phyloP scores from a whole-genome alignment of 2,329 filamentous ascomycete species.

The Diaporthe sp. region DNA sequence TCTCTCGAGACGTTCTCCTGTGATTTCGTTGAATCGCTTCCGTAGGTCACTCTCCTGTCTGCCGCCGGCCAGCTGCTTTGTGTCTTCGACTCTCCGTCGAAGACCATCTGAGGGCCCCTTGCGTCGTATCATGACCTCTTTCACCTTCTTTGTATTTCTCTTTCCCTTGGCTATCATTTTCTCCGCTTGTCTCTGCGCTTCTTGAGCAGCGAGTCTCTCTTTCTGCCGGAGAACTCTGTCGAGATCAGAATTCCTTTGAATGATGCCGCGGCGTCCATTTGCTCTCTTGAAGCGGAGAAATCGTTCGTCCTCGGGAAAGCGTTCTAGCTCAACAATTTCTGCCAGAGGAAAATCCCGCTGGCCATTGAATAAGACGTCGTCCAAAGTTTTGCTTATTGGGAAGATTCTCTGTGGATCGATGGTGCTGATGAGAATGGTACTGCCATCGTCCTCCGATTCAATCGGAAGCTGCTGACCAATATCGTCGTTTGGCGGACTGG shows the following conservation, averaged over 20 bases:
- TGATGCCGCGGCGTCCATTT: not conserved
- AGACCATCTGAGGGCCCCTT: not conserved
- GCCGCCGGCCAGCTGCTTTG: not conserved
- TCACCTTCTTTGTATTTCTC: slow-evolving; percentile 30
- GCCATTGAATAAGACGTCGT: not conserved
- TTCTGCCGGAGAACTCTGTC: slow-evolving; percentile 30
- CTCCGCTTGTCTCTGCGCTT: slow-evolving; percentile 1
- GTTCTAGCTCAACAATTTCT: not conserved
- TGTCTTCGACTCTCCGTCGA: not conserved
- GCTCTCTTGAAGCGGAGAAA: not conserved
- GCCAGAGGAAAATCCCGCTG: not conserved
- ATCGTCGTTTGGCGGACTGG: no score
- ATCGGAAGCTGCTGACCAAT: not conserved
- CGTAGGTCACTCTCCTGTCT: not conserved
- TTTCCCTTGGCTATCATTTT: slow-evolving; percentile 7
- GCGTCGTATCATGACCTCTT: slow-evolving; percentile 34
- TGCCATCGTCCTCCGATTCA: not conserved
- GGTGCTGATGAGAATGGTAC: not conserved
- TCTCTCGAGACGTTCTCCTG: not conserved
- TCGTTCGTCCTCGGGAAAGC: fast-evolving
- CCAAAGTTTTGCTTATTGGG: not conserved
- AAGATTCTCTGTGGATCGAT: not conserved
- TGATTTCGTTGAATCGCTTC: slow-evolving; percentile 1
- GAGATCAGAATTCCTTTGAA: not conserved
- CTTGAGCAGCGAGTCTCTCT: slow-evolving; percentile 10